Base-by-base conservation (phyloP, 257 asterid species). In the Solanum bukasovii region DNA sequence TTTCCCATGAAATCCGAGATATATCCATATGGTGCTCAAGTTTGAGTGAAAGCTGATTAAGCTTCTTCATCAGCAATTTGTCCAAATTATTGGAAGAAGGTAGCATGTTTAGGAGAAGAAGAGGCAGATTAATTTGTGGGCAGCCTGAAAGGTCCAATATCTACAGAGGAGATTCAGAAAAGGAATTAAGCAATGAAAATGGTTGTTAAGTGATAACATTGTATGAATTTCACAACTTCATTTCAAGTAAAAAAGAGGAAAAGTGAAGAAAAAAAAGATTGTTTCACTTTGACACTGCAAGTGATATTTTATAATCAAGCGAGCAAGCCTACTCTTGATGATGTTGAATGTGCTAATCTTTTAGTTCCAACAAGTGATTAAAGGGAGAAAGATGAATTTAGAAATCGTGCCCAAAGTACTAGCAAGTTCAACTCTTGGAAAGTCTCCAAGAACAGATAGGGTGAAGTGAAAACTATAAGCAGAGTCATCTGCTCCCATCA, bases 81-180 rank as follows among this genome's bases (percentile, higher is more conserved):
- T 92, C 92, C 89, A 89, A 87, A 88, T 29, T 52, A 59, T 87
- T 46, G 72, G 93, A 87, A 89, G 85, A 77, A 18, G 98, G 95
- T 88, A 90, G 92, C 91, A 93, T 35, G 79, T 95, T 91, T 44
- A 92, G 90, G 87, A 96, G 93, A 86, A 95, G 93, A 89, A 94
- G 67, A 52, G 88, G 87, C 18, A 90, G 88, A 33, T 92, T 92
- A 52, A 94, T 88, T 89, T 95, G 98, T 9, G 98, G 98, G 93
- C 96, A 94, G 87, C 96, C 90, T 14, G 98, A 94, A 86, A 95
- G 92, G 88, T 96, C 99, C 92, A 95, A 81, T 89, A 90, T 94
- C 99, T 96, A 96, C 90, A 88, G 65, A 88, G 91, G 63, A 88
- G 90, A 67, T 86, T 86, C 88, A 88, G 88, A 91, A 77, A 86